These are phyloP conservation scores for Mytilinidion resinicola DNA, from an alignment of 495 filamentous ascomycete genomes.

Conservation along the genomic window DNA sequence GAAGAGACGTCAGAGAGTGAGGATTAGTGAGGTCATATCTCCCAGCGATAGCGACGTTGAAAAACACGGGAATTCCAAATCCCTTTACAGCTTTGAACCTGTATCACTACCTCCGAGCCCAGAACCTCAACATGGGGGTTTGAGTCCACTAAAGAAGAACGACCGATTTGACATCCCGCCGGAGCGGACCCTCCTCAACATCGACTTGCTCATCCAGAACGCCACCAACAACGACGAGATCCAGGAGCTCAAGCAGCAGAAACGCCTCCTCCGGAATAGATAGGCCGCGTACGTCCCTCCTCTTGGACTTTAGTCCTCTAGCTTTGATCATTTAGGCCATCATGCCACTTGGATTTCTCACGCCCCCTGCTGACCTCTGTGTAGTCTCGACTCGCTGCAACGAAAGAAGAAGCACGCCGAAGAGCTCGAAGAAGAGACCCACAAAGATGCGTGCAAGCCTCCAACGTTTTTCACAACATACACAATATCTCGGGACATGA, in stretches of 20 bases:
- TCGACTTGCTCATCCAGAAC: slow-evolving; percentile 84
- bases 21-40: too few relatives aligned
- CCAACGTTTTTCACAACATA: too few relatives aligned
- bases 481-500: too few relatives aligned
- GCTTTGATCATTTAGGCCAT: slow-evolving; percentile 20
- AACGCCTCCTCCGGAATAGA: slow-evolving; percentile 86
- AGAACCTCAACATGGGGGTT: too few relatives aligned
- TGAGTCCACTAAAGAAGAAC: too few relatives aligned
- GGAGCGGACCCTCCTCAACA: slow-evolving; percentile 87
- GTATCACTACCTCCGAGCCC: too few relatives aligned
- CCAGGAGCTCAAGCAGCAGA: slow-evolving; percentile 98
- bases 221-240: slow-evolving; percentile 88
- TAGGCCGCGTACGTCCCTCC: slow-evolving; percentile 75
- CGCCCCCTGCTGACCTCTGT: slow-evolving; percentile 41
- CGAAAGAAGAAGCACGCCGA: slow-evolving; percentile 99
- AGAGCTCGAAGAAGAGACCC: slow-evolving; percentile 91
- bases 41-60: too few relatives aligned
- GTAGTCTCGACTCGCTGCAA: slow-evolving; percentile 88
- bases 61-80: too few relatives aligned
- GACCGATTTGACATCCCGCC: slow-evolving; percentile 95
- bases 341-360: slow-evolving; percentile 20
- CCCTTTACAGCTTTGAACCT: too few relatives aligned
- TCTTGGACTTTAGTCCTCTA: slow-evolving; percentile 28
- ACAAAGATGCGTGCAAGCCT: too few relatives aligned
- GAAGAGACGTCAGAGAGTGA: too few relatives aligned